Evolutionary conservation across 768 basidiomycete genomes (phyloP).

Genomic region (Boletus tomentosulus): DNA sequence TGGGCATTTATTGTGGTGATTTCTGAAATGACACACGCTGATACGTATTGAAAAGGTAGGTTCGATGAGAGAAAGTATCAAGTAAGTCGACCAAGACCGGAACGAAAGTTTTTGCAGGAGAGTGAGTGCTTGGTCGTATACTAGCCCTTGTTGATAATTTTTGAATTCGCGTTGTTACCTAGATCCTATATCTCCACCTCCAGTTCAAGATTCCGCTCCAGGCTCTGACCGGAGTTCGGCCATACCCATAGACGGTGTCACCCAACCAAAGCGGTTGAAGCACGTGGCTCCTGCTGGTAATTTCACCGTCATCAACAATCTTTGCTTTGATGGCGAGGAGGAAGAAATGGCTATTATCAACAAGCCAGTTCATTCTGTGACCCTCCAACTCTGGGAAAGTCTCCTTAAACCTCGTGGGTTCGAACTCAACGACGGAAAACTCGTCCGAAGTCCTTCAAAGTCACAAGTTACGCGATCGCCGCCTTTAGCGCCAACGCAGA

Average conservation of each 20-base stretch:
- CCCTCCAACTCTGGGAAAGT: slow-evolving; percentile 66
- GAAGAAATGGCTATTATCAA: slow-evolving; percentile 58
- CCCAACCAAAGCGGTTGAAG: slow-evolving; percentile 21
- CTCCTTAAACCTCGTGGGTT: slow-evolving; percentile 68
- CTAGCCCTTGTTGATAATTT: background rate
- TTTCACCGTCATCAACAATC: slow-evolving; percentile 19
- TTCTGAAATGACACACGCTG: background rate
- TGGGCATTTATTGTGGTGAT: slow-evolving; percentile 16
- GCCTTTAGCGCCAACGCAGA: slow-evolving; percentile 14
- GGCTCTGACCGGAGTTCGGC: slow-evolving; percentile 13
- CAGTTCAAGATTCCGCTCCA: slow-evolving; percentile 12
- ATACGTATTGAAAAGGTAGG: slow-evolving; percentile 39
- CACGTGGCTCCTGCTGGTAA: slow-evolving; percentile 8
- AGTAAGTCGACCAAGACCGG: slow-evolving; percentile 56
- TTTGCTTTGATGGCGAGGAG: slow-evolving; percentile 29
- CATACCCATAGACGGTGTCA: slow-evolving; percentile 6
- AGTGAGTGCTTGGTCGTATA: slow-evolving; percentile 10
- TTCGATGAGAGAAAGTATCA: slow-evolving; percentile 63
- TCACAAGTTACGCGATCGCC: slow-evolving; percentile 24
- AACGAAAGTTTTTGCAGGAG: slow-evolving; percentile 38
- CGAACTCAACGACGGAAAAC: slow-evolving; percentile 50
- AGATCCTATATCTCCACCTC: slow-evolving; percentile 13
- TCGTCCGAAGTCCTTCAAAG: slow-evolving; percentile 61
- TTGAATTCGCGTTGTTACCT: background rate
- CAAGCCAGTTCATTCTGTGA: slow-evolving; percentile 56